A percentile compares a stretch with the other conserved stretches of the same genome.
Conservation (phyloP, 78 protist genomes). For the Dictyostelium citrinum region DNA sequence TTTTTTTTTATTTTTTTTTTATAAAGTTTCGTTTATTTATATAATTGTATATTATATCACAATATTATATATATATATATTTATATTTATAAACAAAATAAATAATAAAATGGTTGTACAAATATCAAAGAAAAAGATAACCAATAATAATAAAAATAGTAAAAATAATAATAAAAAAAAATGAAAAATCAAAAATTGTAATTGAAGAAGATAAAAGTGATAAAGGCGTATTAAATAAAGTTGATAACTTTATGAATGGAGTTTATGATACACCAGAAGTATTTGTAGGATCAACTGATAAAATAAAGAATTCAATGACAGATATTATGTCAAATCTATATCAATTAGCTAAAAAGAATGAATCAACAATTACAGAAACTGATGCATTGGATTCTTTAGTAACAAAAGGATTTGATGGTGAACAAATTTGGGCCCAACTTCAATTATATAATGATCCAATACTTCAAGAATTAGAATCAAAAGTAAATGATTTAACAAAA, state of each 20-base stretch:
- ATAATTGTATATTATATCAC: too few relatives aligned
- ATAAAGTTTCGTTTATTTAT: not conserved
- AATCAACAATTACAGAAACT: conserved; percentile 5
- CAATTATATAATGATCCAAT: conserved; percentile 72
- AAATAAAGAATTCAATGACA: not conserved
- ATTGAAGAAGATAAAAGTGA: not conserved
- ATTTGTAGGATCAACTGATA: not conserved
- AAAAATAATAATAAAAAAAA: not conserved
- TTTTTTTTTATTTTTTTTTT: too few relatives aligned
- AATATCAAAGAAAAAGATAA: not conserved
- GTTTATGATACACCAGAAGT: conserved; percentile 33
- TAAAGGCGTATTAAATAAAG: not conserved
- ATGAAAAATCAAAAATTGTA: not conserved
- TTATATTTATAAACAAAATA: not conserved
- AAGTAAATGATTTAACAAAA: not conserved
- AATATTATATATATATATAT: too few relatives aligned
- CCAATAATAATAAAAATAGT: not conserved
- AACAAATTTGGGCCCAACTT: conserved; percentile 82
- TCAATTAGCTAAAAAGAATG: conserved; percentile 52
- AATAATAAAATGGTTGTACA: not conserved
- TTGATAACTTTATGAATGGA: not conserved
- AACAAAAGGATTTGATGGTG: conserved; percentile 73
- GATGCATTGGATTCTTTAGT: conserved; percentile 38
- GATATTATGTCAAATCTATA: not conserved
- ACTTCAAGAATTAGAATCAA: not conserved